A percentile compares a stretch with the other conserved stretches of the same genome.
These are phyloP conservation scores for Oxytropis ochrocephala DNA, from an alignment of 306 rosid species.

Conservation along the genomic window DNA sequence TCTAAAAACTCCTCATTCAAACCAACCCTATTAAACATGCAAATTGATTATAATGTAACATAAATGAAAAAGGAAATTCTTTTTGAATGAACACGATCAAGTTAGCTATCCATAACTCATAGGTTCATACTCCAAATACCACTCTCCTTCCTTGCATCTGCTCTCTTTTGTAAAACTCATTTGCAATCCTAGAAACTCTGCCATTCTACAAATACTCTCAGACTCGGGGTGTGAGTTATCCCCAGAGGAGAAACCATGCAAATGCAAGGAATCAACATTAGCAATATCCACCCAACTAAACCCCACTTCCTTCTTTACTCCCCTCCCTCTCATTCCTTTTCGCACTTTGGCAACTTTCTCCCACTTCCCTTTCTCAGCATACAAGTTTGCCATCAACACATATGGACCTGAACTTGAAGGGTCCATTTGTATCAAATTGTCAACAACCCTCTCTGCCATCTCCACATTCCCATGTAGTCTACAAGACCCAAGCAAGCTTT, in stretches of 20 bases:
- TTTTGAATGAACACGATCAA: neutral
- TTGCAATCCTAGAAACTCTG: conserved; percentile 53
- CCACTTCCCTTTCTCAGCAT: conserved; percentile 81
- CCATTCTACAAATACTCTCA: conserved; percentile 56
- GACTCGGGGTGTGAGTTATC: conserved; percentile 61
- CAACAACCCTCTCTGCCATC: conserved; percentile 57
- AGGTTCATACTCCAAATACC: neutral
- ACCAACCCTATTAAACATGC: neutral
- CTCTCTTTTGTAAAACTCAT: conserved; percentile 45
- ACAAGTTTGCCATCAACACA: conserved; percentile 65
- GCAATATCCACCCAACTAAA: conserved; percentile 76
- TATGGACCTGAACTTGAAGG: conserved; percentile 66
- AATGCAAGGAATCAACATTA: conserved; percentile 42
- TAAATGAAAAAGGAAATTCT: neutral
- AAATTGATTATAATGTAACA: neutral
- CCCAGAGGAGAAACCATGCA: conserved; percentile 76
- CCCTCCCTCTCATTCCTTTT: conserved; percentile 63
- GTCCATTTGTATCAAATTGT: conserved; percentile 51
- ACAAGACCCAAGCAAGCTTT: conserved; percentile 82
- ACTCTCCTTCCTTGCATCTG: conserved; percentile 7
- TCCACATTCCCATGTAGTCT: conserved; percentile 58
- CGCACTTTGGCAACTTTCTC: conserved; percentile 71
- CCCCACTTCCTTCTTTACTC: conserved; percentile 74
- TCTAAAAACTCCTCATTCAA: too few species aligned
- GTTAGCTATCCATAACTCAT: neutral